phyloP scores from a whole-genome alignment of 345 rosid species.

The Aquilaria sinensis region DNA sequence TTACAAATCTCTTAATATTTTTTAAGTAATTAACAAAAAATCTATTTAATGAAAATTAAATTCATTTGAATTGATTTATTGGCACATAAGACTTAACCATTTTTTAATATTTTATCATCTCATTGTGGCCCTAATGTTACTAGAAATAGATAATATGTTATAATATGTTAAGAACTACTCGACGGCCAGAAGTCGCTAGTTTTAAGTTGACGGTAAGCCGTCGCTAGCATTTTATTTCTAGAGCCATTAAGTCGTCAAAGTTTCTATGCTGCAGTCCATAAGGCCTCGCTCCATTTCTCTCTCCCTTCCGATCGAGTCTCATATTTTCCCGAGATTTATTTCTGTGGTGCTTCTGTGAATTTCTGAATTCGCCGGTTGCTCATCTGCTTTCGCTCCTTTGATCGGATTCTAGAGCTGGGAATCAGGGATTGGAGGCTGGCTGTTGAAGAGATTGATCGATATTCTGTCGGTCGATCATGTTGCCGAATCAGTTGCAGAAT shows the following conservation, averaged over 20 bases:
- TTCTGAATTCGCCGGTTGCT: background rate
- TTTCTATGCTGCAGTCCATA: background rate
- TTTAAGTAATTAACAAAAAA: too few relatives aligned
- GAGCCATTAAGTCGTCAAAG: background rate
- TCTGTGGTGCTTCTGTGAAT: background rate
- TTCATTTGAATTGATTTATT: too few relatives aligned
- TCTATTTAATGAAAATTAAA: too few relatives aligned
- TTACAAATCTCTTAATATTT: too few relatives aligned
- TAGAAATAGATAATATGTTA: too few relatives aligned
- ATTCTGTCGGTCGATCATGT: conserved; percentile 34
- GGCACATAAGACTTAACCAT: too few relatives aligned
- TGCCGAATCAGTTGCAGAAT: conserved; percentile 70
- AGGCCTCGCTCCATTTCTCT: background rate
- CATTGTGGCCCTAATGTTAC: too few relatives aligned
- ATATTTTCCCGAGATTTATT: background rate
- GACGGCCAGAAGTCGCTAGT: too few relatives aligned
- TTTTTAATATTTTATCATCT: too few relatives aligned
- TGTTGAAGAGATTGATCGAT: background rate
- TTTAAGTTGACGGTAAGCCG: too few relatives aligned
- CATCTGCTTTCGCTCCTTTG: background rate
- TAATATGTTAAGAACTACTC: too few relatives aligned
- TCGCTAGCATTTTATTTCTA: too few relatives aligned
- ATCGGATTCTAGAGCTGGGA: background rate
- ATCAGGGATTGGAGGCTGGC: background rate
- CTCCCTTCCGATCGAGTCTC: background rate